phyloP scores from a whole-genome alignment of 768 basidiomycete species.

The Filobasidium floriforme region DNA sequence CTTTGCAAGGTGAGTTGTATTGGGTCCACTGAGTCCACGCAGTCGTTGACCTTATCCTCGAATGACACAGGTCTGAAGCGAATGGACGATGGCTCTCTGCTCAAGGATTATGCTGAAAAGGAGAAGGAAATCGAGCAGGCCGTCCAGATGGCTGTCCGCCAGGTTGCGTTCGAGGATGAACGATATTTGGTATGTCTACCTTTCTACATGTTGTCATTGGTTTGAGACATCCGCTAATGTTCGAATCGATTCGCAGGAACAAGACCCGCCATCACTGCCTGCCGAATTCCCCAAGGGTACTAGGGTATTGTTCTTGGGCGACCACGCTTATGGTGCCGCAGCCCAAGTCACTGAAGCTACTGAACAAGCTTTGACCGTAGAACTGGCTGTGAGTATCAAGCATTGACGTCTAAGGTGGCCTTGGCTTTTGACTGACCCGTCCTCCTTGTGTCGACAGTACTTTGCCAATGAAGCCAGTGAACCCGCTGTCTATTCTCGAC shows the following conservation, averaged over 20 bases:
- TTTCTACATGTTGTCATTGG: constrained; percentile 16
- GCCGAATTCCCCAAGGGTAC: constrained; percentile 85
- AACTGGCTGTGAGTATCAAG: constrained; percentile 57
- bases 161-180: constrained; percentile 81
- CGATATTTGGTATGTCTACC: constrained; percentile 43
- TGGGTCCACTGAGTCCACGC: neutral
- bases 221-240: neutral
- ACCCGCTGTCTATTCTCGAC: constrained; percentile 64
- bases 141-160: constrained; percentile 71
- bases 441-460: constrained; percentile 52
- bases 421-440: constrained; percentile 24
- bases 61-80: constrained; percentile 69
- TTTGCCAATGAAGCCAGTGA: constrained; percentile 77
- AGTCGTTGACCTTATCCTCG: neutral
- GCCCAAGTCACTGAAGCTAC: constrained; percentile 74
- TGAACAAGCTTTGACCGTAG: constrained; percentile 64
- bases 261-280: constrained; percentile 67
- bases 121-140: constrained; percentile 81
- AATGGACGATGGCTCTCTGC: constrained; percentile 76
- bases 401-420: constrained; percentile 43
- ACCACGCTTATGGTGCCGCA: constrained; percentile 90
- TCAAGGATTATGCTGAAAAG: constrained; percentile 83
- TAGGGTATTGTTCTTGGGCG: constrained; percentile 92
- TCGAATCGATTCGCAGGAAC: constrained; percentile 49
- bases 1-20: constrained; percentile 64